phyloP scores from a whole-genome alignment of 75 land plant genomes.

The Pinus taeda region DNA sequence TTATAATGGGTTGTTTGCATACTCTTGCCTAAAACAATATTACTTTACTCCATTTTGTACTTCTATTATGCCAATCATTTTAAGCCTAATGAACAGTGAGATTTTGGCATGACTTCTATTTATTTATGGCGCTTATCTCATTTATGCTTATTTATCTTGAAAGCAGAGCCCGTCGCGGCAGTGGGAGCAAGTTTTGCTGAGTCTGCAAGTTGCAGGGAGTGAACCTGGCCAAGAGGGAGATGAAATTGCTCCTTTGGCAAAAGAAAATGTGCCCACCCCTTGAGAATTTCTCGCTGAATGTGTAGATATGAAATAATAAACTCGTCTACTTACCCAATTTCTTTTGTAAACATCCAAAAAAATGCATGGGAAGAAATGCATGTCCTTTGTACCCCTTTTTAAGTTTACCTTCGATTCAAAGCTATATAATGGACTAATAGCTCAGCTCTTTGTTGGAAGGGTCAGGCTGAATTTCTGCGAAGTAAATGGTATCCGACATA shows the following conservation, averaged over 20 bases:
- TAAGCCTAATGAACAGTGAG: neutral
- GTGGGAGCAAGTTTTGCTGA: conserved; percentile 79
- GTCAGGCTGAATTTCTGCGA: too few relatives aligned
- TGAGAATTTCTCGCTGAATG: conserved; percentile 21
- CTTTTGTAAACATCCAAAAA: neutral
- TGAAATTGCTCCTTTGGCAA: conserved; percentile 83
- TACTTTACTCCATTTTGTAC: neutral
- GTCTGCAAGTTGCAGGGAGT: conserved; percentile 60
- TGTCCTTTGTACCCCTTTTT: neutral
- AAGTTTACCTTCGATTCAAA: too few relatives aligned
- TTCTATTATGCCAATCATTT: neutral
- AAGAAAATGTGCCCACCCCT: conserved; percentile 86
- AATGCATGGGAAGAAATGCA: neutral
- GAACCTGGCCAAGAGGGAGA: conserved; percentile 80
- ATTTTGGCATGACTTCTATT: neutral
- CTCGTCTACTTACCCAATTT: neutral
- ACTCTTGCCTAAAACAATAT: too few relatives aligned
- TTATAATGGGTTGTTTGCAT: too few relatives aligned
- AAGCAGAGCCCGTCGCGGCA: conserved; percentile 78
- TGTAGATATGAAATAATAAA: neutral
- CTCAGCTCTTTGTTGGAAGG: too few relatives aligned
- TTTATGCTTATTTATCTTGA: neutral
- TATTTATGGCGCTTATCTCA: neutral
- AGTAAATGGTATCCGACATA: too few relatives aligned
- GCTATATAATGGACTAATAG: too few relatives aligned